Percentiles rank a stretch among this genome's conserved stretches.
phyloP scores from a whole-genome alignment of 345 rosid species.

The Luvunga scandens region DNA sequence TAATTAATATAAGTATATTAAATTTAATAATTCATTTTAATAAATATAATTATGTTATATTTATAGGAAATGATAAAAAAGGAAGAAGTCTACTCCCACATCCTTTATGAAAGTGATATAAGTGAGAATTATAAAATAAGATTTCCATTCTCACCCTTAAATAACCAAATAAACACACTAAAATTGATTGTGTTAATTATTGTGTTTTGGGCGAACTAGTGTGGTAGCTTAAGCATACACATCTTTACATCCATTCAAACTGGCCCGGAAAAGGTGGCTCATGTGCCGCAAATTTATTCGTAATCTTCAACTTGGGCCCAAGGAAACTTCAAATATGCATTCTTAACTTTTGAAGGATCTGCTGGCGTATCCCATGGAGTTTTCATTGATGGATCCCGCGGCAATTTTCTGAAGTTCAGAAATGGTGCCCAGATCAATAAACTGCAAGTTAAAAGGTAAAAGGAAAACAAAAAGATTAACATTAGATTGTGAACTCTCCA shows the following conservation, averaged over 20 bases:
- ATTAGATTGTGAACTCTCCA: background rate
- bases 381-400: constrained; percentile 79
- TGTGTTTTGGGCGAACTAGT: background rate
- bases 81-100: no score
- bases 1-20: no score
- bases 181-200: background rate
- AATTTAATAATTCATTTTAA: no score
- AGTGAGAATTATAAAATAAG: accelerated
- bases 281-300: constrained; percentile 14
- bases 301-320: constrained; percentile 84
- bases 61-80: accelerated
- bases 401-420: constrained; percentile 87
- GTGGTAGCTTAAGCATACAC: background rate
- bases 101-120: no score
- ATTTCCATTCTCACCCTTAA: no score
- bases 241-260: background rate
- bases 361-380: constrained; percentile 81
- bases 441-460: constrained; percentile 30
- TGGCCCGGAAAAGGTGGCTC: background rate
- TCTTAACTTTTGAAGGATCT: constrained; percentile 55
- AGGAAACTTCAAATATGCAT: constrained; percentile 55
- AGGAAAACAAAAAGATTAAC: no score
- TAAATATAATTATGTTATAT: no score
- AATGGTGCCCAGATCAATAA: constrained; percentile 83
- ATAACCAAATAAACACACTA: no score